Percentiles rank a stretch among this genome's conserved stretches.
These are phyloP conservation scores for Tricholoma furcatifolium DNA, from an alignment of 768 basidiomycete species.

Conservation along the genomic window DNA sequence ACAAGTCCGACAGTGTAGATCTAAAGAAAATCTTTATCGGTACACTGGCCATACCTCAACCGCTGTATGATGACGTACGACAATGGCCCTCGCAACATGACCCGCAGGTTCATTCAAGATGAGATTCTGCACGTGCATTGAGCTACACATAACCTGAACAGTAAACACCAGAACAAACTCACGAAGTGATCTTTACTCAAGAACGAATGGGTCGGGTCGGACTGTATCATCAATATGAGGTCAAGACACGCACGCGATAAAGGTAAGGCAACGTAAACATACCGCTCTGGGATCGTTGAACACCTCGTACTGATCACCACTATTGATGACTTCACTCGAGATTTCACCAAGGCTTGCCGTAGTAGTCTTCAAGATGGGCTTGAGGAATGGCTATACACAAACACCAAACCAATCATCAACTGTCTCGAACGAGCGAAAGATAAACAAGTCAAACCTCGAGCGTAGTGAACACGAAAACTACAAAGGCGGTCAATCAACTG, in stretches of 20 bases:
- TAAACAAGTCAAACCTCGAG: conserved; percentile 54
- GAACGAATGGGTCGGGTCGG: conserved; percentile 88
- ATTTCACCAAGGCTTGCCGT: conserved; percentile 60
- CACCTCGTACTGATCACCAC: conserved; percentile 81
- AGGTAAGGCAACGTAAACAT: conserved; percentile 19
- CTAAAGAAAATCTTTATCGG: conserved; percentile 26
- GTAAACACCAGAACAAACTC: conserved; percentile 23
- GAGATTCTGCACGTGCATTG: conserved; percentile 50
- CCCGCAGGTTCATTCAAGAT: conserved; percentile 86
- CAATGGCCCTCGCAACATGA: conserved; percentile 63
- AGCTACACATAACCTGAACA: background rate
- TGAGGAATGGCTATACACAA: conserved; percentile 64
- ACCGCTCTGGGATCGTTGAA: conserved; percentile 84
- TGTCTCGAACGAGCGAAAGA: background rate
- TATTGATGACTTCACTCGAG: conserved; percentile 77
- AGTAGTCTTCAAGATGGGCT: conserved; percentile 72
- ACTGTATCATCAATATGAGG: conserved; percentile 33
- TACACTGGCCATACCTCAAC: background rate
- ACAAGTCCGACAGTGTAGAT: conserved; percentile 66
- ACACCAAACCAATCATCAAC: background rate
- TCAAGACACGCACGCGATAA: background rate
- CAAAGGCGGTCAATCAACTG: background rate
- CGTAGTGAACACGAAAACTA: conserved; percentile 82
- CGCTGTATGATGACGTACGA: conserved; percentile 39
- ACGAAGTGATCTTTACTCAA: conserved; percentile 89